Evolutionary conservation across 2,329 filamentous ascomycete species (phyloP).

Genomic region (Pseudogymnoascus sp.): DNA sequence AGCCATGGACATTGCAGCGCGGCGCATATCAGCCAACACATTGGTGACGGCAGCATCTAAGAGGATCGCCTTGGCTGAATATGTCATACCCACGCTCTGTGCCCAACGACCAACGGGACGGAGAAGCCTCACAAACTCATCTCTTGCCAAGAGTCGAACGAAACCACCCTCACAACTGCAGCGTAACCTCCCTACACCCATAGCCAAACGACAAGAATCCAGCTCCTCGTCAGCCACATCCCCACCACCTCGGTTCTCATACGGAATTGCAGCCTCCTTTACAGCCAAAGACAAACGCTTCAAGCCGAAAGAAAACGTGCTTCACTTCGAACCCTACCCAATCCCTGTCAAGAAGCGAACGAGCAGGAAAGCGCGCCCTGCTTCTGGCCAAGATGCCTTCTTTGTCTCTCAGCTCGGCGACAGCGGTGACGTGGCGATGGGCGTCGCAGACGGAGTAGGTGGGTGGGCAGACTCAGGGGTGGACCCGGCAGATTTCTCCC

Average conservation of each 20-base stretch:
- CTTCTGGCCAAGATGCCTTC: constrained; percentile 91
- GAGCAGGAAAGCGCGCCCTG: constrained; percentile 43
- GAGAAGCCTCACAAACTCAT: not conserved
- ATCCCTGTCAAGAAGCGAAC: constrained; percentile 13
- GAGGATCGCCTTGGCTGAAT: not conserved
- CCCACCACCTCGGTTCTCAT: constrained; percentile 39
- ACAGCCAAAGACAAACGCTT: constrained; percentile 63
- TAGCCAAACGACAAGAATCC: not conserved
- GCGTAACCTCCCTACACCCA: not conserved
- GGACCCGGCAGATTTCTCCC: constrained; percentile 91
- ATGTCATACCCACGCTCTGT: not conserved
- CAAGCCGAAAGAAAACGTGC: constrained; percentile 59
- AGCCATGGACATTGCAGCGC: constrained; percentile 2
- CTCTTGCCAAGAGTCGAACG: not conserved
- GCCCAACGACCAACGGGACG: not conserved
- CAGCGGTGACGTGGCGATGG: constrained; percentile 66
- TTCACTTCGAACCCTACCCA: constrained; percentile 55
- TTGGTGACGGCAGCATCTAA: not conserved
- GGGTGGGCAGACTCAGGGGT: constrained; percentile 91
- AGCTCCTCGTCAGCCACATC: not conserved
- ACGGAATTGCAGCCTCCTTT: constrained; percentile 66
- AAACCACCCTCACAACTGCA: not conserved
- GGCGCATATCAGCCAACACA: not conserved
- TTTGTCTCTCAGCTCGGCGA: constrained; percentile 78
- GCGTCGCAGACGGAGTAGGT: constrained; percentile 88